These are phyloP conservation scores for Coemansia sp. DNA, from an alignment of 192 early-diverging fungal genomes.

Conservation along the genomic window DNA sequence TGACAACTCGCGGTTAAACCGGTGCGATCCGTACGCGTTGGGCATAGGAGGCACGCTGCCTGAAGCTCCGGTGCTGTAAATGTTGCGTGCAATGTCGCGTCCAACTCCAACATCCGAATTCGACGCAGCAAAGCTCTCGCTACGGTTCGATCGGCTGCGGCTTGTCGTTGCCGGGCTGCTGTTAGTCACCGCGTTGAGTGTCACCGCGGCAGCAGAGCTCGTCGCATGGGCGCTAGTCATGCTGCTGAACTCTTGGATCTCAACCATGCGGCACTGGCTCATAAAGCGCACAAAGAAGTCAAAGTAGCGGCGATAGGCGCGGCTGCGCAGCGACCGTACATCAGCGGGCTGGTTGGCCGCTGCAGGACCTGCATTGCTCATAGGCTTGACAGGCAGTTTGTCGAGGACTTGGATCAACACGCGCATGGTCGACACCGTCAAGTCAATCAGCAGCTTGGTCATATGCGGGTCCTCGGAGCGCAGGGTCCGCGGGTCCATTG, in stretches of 20 bases:
- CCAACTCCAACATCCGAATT: slow-evolving; percentile 46
- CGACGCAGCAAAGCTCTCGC: slow-evolving; percentile 52
- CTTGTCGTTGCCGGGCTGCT: neutral
- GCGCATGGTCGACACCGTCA: slow-evolving; percentile 49
- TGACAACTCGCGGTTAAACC: slow-evolving; percentile 51
- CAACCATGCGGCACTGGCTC: slow-evolving; percentile 57
- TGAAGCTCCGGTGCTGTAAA: slow-evolving; percentile 22
- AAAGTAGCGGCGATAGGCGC: slow-evolving; percentile 54
- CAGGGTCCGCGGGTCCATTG: slow-evolving; percentile 52
- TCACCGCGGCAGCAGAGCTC: slow-evolving; percentile 26
- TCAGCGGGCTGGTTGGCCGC: slow-evolving; percentile 31
- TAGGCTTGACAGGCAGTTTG: slow-evolving; percentile 52
- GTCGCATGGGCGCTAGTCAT: slow-evolving; percentile 55
- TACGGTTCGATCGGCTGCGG: slow-evolving; percentile 30
- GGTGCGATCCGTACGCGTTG: slow-evolving; percentile 10
- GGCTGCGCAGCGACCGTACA: slow-evolving; percentile 46
- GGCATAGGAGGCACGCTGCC: slow-evolving; percentile 4
- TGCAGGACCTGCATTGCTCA: slow-evolving; percentile 21
- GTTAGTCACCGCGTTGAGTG: slow-evolving; percentile 5
- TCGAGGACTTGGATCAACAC: slow-evolving; percentile 48
- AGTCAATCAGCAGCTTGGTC: slow-evolving; percentile 46
- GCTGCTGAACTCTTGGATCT: slow-evolving; percentile 56
- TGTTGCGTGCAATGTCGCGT: slow-evolving; percentile 54
- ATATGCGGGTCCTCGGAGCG: slow-evolving; percentile 41
- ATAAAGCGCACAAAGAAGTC: slow-evolving; percentile 58